These are phyloP conservation scores for Rhizopus delemar DNA, from an alignment of 371 early-diverging fungal species.

Conservation along the genomic window DNA sequence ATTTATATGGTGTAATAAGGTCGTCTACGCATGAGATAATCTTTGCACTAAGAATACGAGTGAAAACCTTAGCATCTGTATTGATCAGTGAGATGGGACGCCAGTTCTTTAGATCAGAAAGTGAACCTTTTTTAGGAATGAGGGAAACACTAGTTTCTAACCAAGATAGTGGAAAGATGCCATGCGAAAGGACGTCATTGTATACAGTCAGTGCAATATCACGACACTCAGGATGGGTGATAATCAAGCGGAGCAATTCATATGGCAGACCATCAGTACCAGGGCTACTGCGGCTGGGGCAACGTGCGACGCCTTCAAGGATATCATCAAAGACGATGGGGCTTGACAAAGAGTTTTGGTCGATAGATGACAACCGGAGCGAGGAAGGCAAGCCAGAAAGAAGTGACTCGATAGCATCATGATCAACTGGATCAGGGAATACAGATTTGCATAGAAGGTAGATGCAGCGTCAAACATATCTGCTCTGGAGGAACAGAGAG, in stretches of 20 bases:
- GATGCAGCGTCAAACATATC: conserved; percentile 8
- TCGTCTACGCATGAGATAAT: no score
- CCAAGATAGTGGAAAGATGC: conserved; percentile 6
- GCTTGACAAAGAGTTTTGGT: background rate
- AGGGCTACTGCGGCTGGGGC: conserved; percentile 12
- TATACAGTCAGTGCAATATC: background rate
- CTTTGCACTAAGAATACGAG: conserved; percentile 12
- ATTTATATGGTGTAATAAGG: no score
- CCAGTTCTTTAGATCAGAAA: conserved; percentile 8
- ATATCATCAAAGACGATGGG: conserved; percentile 7
- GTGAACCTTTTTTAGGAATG: conserved; percentile 9
- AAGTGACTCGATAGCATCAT: no score
- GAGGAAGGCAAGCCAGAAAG: background rate
- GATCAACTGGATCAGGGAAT: conserved; percentile 4
- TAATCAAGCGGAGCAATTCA: conserved; percentile 12
- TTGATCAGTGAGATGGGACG: conserved; percentile 14
- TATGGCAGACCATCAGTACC: conserved; percentile 26
- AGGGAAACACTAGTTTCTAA: background rate
- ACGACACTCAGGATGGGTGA: background rate
- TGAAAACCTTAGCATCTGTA: conserved; percentile 17
- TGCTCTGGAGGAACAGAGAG: background rate
- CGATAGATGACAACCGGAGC: background rate
- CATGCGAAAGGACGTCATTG: conserved; percentile 5
- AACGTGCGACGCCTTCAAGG: conserved; percentile 5
- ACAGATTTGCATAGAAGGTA: conserved; percentile 7